Conservation (phyloP, 2,329 filamentous ascomycete genomes). For the Diaporthe ampelina region DNA sequence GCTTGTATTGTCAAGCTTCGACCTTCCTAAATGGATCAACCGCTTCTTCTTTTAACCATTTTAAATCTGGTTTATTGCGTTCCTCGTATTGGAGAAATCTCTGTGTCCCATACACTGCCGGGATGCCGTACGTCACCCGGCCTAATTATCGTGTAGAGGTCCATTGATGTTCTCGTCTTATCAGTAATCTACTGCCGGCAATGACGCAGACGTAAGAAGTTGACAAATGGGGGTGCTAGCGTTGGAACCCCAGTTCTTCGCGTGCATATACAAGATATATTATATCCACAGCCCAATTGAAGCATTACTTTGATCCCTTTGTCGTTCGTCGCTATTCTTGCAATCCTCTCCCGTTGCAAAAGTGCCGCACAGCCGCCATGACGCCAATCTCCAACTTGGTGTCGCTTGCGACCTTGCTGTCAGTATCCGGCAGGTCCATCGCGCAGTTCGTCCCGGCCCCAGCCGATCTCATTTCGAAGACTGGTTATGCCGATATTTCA, state of each 20-base stretch:
- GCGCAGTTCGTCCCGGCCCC: constrained; percentile 55
- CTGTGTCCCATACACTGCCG: neutral
- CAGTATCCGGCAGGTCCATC: constrained; percentile 10
- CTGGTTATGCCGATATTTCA: constrained; percentile 55
- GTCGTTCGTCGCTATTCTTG: neutral
- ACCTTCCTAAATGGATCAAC: constrained; percentile 9
- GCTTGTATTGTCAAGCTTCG: constrained; percentile 2
- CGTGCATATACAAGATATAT: neutral
- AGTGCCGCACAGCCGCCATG: neutral
- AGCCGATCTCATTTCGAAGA: constrained; percentile 50
- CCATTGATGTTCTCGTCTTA: constrained; percentile 20
- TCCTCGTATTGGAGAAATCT: neutral
- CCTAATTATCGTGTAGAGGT: neutral
- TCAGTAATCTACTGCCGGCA: neutral
- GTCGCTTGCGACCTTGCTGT: constrained; percentile 8
- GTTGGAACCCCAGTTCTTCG: neutral
- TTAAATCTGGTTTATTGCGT: neutral
- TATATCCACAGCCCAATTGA: neutral
- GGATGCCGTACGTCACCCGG: neutral
- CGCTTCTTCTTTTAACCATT: neutral
- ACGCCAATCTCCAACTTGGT: neutral
- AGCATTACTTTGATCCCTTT: neutral
- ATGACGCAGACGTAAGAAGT: neutral
- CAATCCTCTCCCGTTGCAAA: neutral
- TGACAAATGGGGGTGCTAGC: constrained; percentile 2